phyloP scores from a whole-genome alignment of 2,329 filamentous ascomycete genomes.

The Beauveria australis region DNA sequence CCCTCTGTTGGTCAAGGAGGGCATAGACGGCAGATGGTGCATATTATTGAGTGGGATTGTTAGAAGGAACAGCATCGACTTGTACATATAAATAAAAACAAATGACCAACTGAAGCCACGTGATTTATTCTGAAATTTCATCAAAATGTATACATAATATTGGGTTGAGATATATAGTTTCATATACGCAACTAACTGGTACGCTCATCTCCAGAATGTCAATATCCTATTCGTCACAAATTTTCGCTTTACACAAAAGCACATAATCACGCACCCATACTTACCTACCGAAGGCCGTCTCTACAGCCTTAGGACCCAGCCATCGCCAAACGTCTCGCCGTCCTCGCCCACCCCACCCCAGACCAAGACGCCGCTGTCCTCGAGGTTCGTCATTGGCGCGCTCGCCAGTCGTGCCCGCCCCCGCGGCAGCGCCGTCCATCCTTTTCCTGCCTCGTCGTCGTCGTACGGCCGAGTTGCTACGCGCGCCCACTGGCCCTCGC shows the following conservation, averaged over 20 bases:
- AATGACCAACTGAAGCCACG: background rate
- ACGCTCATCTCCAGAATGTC: no score
- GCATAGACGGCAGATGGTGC: background rate
- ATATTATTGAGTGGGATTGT: constrained; percentile 1
- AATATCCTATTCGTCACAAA: no score
- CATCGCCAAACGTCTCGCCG: constrained; percentile 48
- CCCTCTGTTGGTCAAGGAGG: background rate
- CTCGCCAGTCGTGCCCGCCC: constrained; percentile 51
- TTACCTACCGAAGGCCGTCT: background rate
- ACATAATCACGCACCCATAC: no score
- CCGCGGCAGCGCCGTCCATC: constrained; percentile 38
- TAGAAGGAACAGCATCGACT: constrained; percentile 2
- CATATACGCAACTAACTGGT: no score
- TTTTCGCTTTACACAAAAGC: no score
- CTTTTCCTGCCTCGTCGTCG: constrained; percentile 36
- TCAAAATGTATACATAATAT: no score
- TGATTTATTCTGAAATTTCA: no score
- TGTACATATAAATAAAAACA: constrained; percentile 16
- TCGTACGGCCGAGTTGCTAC: constrained; percentile 42
- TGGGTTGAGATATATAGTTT: no score
- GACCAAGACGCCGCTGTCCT: constrained; percentile 50
- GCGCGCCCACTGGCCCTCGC: constrained; percentile 50
- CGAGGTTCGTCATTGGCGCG: constrained; percentile 48
- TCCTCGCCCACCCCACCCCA: constrained; percentile 50
- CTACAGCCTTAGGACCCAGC: constrained; percentile 52